These are phyloP conservation scores for Penicillium fimorum DNA, from an alignment of 495 filamentous ascomycete species.

Conservation along the genomic window DNA sequence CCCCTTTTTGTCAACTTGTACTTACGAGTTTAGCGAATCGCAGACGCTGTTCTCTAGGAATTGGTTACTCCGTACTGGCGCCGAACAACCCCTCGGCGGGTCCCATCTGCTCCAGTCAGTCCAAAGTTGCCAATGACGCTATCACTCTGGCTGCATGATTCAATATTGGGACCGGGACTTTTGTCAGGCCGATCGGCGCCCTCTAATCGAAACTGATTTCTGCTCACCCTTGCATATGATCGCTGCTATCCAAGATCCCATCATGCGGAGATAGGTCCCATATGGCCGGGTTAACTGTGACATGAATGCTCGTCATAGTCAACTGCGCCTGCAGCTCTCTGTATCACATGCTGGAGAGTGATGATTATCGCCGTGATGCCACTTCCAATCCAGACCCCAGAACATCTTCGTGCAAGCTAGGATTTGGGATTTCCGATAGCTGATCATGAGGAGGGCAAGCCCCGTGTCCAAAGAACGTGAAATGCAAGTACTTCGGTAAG, in stretches of 20 bases:
- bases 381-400: neutral
- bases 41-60: neutral
- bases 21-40: neutral
- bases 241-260: conserved; percentile 10
- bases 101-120: neutral
- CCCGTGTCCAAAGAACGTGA: neutral
- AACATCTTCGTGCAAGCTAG: neutral
- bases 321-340: conserved; percentile 17
- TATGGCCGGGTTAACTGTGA: neutral
- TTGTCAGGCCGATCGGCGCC: neutral
- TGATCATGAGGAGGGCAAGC: neutral
- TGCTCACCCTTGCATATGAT: conserved; percentile 25
- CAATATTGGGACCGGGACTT: neutral
- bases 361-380: neutral
- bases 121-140: neutral
- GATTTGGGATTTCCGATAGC: neutral
- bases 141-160: neutral
- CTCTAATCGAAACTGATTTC: neutral
- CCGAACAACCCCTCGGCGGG: neutral
- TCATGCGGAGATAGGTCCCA: conserved; percentile 15
- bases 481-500: neutral
- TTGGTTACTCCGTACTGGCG: neutral
- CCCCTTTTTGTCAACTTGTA: neutral
- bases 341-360: conserved; percentile 3
- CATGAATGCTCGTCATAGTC: conserved; percentile 23